These are phyloP conservation scores for Chaetomiaceae sp. DNA, from an alignment of 2,329 filamentous ascomycete species.

Conservation along the genomic window DNA sequence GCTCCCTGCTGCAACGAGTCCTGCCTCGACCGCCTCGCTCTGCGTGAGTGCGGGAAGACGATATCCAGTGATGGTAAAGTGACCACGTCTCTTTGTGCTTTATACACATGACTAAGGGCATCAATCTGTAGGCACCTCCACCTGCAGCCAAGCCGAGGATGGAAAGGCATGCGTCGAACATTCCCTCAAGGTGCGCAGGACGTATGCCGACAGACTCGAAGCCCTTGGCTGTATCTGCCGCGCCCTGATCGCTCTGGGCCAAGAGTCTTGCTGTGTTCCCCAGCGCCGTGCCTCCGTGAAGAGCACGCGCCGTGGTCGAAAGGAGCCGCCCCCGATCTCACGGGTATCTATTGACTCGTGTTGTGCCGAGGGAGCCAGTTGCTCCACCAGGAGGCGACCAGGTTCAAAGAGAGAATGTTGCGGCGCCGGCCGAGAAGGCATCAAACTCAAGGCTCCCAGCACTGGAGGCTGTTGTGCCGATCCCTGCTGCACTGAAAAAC, in stretches of 20 bases:
- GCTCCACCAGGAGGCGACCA: neutral
- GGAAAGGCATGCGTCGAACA: conserved; percentile 38
- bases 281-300: conserved; percentile 27
- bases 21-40: conserved; percentile 42
- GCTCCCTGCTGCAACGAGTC: conserved; percentile 40
- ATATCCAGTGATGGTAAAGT: too few species aligned
- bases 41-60: conserved; percentile 36
- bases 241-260: conserved; percentile 46
- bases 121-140: neutral
- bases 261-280: conserved; percentile 47
- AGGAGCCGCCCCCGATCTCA: conserved; percentile 1
- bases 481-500: conserved; percentile 14
- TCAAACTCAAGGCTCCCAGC: neutral
- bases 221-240: conserved; percentile 53
- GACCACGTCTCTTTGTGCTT: too few species aligned
- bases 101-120: neutral
- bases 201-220: conserved; percentile 41
- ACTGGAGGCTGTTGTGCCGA: neutral
- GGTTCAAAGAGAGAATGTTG: neutral
- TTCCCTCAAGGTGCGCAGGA: conserved; percentile 32
- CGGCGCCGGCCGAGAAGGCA: neutral
- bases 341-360: conserved; percentile 27
- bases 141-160: conserved; percentile 14
- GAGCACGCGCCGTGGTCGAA: conserved; percentile 19
- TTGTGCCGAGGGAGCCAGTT: conserved; percentile 1